Percentiles rank a stretch among this genome's conserved stretches.
Evolutionary conservation across 1,284 basidiomycete species (phyloP).

Genomic region (Rhodotorula sp.): DNA sequence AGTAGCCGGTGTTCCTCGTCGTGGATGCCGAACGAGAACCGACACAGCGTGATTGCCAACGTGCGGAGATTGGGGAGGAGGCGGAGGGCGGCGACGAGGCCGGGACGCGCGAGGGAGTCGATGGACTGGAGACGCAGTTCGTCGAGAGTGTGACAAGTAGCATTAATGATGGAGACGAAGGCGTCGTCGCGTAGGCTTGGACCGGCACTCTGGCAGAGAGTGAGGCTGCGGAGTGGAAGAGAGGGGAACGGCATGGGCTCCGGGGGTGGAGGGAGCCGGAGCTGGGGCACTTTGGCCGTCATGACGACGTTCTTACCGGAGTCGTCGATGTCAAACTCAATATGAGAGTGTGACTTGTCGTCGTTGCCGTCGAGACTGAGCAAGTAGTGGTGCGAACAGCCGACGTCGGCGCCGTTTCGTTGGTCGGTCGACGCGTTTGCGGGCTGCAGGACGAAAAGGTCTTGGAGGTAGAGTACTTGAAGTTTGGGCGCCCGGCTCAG

Average conservation of each 20-base stretch:
- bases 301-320: no score
- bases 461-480: no score
- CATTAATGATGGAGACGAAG: background rate
- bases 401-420: no score
- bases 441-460: no score
- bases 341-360: no score
- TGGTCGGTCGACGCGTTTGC: no score
- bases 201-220: background rate
- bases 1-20: background rate
- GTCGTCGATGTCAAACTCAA: no score
- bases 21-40: background rate
- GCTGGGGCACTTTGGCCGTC: no score
- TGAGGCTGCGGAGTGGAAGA: background rate
- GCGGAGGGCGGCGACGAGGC: background rate
- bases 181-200: background rate
- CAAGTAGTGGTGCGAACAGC: no score
- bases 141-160: background rate
- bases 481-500: no score
- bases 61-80: slow-evolving; percentile 1
- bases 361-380: no score
- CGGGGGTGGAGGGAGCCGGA: no score
- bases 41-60: background rate
- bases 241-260: background rate
- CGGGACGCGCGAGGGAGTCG: background rate
- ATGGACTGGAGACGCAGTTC: background rate